Evolutionary conservation across 2,329 filamentous ascomycete genomes (phyloP).

Genomic region (Aureobasidium sp.): DNA sequence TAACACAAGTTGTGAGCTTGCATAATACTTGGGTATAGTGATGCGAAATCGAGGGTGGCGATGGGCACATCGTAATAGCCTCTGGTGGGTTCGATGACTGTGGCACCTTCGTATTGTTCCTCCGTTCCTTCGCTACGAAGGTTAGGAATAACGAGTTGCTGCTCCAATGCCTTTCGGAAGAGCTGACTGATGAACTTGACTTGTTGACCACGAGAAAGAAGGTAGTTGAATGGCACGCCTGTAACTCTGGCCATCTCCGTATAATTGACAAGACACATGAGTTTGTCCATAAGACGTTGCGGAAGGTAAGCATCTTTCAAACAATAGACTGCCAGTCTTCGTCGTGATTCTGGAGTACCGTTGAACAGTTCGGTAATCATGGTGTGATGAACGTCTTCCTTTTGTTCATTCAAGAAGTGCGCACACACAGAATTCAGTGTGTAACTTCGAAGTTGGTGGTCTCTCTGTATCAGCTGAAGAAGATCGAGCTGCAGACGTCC

Average conservation of each 20-base stretch:
- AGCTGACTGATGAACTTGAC: conserved; percentile 97
- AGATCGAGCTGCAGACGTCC: conserved; percentile 88
- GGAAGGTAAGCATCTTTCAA: conserved; percentile 95
- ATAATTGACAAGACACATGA: conserved; percentile 98
- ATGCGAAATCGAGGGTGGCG: conserved; percentile 96
- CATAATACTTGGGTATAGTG: conserved; percentile 96
- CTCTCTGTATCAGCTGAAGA: conserved; percentile 88
- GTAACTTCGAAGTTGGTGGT: conserved; percentile 92
- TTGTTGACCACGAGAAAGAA: conserved; percentile 88
- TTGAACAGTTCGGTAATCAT: conserved; percentile 99
- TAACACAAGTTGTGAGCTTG: conserved; percentile 98
- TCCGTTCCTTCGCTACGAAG: conserved; percentile 61
- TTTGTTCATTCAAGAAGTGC: conserved; percentile 92
- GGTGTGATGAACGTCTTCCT: conserved; percentile 96
- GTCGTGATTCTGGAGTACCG: conserved; percentile 83
- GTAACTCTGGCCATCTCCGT: conserved; percentile 99
- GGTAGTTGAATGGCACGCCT: conserved; percentile 91
- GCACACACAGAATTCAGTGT: conserved; percentile 94
- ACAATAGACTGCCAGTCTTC: conserved; percentile 90
- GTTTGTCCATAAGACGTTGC: conserved; percentile 89
- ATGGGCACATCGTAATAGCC: conserved; percentile 94
- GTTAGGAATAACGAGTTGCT: conserved; percentile 91
- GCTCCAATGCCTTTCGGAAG: conserved; percentile 88
- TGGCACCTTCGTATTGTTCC: conserved; percentile 95
- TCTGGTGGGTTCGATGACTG: conserved; percentile 89